phyloP scores from a whole-genome alignment of 768 basidiomycete species.

The Mycena albidolilacea region DNA sequence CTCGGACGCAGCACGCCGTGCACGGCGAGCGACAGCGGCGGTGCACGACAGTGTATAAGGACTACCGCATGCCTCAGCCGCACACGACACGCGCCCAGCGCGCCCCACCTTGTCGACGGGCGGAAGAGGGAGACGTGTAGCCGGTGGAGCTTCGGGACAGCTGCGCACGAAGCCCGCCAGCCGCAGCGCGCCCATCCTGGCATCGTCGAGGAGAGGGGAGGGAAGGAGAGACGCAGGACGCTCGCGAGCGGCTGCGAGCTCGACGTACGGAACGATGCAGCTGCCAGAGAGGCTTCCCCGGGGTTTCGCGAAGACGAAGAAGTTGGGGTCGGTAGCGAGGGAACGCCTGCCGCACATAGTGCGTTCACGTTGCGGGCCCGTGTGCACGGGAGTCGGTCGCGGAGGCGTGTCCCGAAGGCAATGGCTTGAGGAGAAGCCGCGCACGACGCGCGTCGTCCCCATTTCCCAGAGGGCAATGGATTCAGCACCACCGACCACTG shows the following conservation, averaged over 20 bases:
- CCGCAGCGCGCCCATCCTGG: neutral
- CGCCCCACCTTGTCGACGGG: neutral
- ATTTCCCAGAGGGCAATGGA: neutral
- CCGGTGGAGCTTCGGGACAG: neutral
- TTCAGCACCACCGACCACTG: neutral
- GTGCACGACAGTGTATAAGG: neutral
- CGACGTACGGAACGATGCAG: too few relatives aligned
- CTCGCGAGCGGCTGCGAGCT: too few relatives aligned
- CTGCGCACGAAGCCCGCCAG: neutral
- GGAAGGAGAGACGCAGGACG: constrained; percentile 1
- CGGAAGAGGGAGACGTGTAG: neutral
- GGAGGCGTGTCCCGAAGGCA: neutral
- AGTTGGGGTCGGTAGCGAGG: too few relatives aligned
- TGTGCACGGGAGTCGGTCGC: neutral
- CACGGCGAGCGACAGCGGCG: too few relatives aligned
- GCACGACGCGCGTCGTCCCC: neutral
- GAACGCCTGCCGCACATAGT: neutral
- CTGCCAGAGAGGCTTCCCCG: neutral
- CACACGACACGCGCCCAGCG: neutral
- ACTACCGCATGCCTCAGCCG: neutral
- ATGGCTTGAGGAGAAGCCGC: neutral
- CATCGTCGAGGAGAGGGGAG: neutral
- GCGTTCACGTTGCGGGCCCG: neutral
- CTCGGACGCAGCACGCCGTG: neutral
- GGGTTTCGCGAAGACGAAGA: too few relatives aligned